phyloP scores from a whole-genome alignment of 176 grass and related monocot genomes.

The Eragrostis nindensis region DNA sequence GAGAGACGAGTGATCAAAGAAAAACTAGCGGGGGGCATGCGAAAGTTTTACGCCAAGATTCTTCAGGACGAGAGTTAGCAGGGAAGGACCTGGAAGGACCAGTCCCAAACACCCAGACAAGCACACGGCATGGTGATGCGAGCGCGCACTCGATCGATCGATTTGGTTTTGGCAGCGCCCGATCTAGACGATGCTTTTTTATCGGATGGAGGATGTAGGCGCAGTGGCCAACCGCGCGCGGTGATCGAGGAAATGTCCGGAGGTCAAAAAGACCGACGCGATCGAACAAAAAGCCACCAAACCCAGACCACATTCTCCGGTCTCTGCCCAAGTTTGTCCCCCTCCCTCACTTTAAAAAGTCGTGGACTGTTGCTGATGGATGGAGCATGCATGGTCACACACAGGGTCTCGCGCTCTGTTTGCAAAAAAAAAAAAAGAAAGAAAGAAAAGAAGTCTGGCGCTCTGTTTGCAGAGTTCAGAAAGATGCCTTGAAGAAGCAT shows the following conservation, averaged over 20 bases:
- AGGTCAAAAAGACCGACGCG: background rate
- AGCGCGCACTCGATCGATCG: conserved; percentile 28
- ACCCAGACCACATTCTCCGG: conserved; percentile 18
- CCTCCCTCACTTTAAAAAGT: too few relatives aligned
- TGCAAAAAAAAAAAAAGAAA: too few relatives aligned
- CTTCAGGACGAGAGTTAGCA: too few relatives aligned
- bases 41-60: too few relatives aligned
- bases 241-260: background rate
- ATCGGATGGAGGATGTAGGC: background rate
- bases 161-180: too few relatives aligned
- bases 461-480: background rate
- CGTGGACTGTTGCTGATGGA: background rate
- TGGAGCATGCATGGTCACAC: background rate
- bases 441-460: too few relatives aligned
- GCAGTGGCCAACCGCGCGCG: conserved; percentile 3
- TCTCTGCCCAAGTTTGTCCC: conserved; percentile 28
- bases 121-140: background rate
- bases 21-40: too few relatives aligned
- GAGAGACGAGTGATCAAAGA: too few relatives aligned
- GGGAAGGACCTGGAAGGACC: too few relatives aligned
- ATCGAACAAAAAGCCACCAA: background rate
- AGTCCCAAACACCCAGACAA: background rate
- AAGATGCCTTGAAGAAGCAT: too few relatives aligned
- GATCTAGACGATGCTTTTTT: background rate
- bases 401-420: background rate